A percentile compares a stretch with the other conserved stretches of the same genome.
These are phyloP conservation scores for Leccinellum rugosiceps DNA, from an alignment of 768 basidiomycete genomes.

Conservation along the genomic window DNA sequence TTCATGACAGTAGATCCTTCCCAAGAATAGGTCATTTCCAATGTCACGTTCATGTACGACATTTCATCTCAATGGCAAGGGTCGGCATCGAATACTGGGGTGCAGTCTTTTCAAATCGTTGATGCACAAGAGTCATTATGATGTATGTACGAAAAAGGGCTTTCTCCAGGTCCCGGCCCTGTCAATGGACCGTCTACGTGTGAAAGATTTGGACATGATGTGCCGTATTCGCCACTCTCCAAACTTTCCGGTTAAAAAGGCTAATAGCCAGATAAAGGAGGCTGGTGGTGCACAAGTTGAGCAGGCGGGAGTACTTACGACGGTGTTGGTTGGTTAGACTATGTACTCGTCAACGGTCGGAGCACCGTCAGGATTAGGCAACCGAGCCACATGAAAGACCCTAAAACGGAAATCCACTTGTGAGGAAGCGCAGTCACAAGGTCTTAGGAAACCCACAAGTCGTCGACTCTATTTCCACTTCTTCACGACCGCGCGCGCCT, in stretches of 20 bases:
- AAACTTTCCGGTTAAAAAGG: background rate
- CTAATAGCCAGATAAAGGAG: background rate
- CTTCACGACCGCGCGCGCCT: background rate
- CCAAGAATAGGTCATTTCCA: constrained; percentile 20
- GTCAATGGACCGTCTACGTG: background rate
- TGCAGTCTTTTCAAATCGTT: background rate
- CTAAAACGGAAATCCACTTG: constrained; percentile 23
- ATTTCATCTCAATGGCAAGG: constrained; percentile 5
- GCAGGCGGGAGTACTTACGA: background rate
- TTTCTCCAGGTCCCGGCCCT: background rate
- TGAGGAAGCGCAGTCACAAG: constrained; percentile 32
- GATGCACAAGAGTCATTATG: background rate
- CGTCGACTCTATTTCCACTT: constrained; percentile 11
- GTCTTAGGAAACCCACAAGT: constrained; percentile 17
- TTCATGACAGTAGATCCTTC: constrained; percentile 16
- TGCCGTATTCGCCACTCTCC: background rate
- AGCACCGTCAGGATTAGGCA: constrained; percentile 1
- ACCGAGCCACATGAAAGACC: constrained; percentile 14
- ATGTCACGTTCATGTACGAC: constrained; percentile 14
- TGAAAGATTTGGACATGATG: background rate
- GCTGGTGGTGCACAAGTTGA: background rate
- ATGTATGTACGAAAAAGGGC: background rate
- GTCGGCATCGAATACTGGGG: background rate
- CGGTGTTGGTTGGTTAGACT: background rate
- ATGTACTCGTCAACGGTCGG: background rate